Percentiles rank a stretch among this genome's conserved stretches.
These are phyloP conservation scores for Fragaria vesca DNA, from an alignment of 306 rosid genomes.

Conservation along the genomic window DNA sequence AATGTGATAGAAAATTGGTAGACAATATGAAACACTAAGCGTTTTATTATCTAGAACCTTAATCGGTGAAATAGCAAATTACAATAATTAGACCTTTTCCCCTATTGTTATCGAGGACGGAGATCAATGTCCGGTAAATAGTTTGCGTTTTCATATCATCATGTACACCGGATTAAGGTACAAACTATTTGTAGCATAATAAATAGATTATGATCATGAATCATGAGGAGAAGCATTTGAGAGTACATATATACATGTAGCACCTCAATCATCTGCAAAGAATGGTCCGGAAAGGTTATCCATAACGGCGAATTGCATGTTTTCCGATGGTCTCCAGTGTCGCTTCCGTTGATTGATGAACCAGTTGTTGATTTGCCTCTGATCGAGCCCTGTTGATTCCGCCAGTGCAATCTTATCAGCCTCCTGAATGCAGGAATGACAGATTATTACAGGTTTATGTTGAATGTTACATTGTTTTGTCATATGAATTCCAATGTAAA, in stretches of 20 bases:
- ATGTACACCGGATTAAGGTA: slow-evolving; percentile 39
- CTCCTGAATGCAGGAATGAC: slow-evolving; percentile 47
- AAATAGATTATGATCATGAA: slow-evolving; percentile 4
- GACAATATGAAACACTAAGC: not conserved
- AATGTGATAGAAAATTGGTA: too few species aligned
- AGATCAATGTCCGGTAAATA: slow-evolving; percentile 26
- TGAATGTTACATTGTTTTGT: not conserved
- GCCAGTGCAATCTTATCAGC: slow-evolving; percentile 82
- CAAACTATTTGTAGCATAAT: not conserved
- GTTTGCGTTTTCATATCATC: slow-evolving; percentile 21
- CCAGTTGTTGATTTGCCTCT: slow-evolving; percentile 97
- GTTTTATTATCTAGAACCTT: not conserved
- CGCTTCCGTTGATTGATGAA: slow-evolving; percentile 95
- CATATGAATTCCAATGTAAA: not conserved
- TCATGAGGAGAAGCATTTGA: slow-evolving; percentile 25
- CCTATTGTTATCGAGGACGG: slow-evolving; percentile 22
- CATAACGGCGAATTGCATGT: slow-evolving; percentile 69
- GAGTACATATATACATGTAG: slow-evolving; percentile 25
- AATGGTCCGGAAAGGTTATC: slow-evolving; percentile 57
- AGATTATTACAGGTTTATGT: not conserved
- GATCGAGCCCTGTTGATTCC: slow-evolving; percentile 79
- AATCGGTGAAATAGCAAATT: not conserved
- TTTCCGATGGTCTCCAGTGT: slow-evolving; percentile 95
- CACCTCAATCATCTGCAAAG: slow-evolving; percentile 45
- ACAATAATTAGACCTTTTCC: slow-evolving; percentile 14